These are phyloP conservation scores for Angomonas ambiguus DNA, from an alignment of 208 protist species.

Conservation along the genomic window DNA sequence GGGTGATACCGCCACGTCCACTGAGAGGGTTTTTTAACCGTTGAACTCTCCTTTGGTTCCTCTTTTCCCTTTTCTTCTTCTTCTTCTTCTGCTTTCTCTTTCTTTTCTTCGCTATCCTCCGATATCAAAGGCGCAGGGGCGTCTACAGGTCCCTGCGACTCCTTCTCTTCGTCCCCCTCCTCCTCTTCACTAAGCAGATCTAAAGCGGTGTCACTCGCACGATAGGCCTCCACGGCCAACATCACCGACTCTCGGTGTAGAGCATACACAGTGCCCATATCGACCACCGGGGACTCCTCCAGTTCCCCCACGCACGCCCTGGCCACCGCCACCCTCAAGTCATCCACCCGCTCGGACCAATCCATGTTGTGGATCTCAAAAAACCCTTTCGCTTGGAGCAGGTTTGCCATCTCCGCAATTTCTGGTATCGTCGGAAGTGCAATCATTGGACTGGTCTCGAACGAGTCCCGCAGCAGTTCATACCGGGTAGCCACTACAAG, in stretches of 20 bases:
- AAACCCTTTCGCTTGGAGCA: constrained; percentile 37
- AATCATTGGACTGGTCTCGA: constrained; percentile 28
- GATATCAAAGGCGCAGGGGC: neutral
- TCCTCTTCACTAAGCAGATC: constrained; percentile 2
- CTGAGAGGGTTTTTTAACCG: neutral
- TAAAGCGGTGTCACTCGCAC: neutral
- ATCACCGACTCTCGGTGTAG: constrained; percentile 17
- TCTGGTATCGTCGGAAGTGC: constrained; percentile 20
- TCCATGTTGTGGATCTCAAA: constrained; percentile 27
- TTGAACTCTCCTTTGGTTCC: neutral
- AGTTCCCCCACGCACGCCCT: constrained; percentile 52
- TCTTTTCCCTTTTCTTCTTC: neutral
- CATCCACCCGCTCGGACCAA: constrained; percentile 26
- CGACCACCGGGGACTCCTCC: constrained; percentile 19
- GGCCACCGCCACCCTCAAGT: constrained; percentile 36
- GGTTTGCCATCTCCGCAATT: constrained; percentile 29
- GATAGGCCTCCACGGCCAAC: constrained; percentile 16
- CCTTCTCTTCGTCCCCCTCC: neutral
- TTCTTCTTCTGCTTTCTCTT: neutral
- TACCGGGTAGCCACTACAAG: constrained; percentile 32
- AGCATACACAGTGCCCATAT: constrained; percentile 3
- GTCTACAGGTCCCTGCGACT: neutral
- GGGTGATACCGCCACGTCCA: constrained; percentile 50
- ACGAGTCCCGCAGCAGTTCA: constrained; percentile 31
- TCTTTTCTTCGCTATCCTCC: neutral